phyloP scores from a whole-genome alignment of 2,329 filamentous ascomycete species.

The Claviceps arundinis region DNA sequence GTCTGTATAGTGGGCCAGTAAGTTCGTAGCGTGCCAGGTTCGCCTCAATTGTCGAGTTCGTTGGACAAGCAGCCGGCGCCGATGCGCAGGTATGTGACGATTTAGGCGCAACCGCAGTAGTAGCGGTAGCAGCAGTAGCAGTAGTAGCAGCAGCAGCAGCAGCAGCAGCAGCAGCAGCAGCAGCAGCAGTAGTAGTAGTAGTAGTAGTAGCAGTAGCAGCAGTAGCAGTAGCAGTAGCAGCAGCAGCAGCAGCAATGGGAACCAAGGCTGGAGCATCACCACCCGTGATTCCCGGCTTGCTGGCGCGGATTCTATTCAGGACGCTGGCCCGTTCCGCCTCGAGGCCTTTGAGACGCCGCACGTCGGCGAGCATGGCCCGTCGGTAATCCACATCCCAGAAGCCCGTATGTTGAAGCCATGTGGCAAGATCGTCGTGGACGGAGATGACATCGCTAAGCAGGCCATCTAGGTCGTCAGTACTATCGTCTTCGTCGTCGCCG shows the following conservation, averaged over 20 bases:
- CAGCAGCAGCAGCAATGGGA: background rate
- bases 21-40: background rate
- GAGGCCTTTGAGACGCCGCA: constrained; percentile 9
- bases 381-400: constrained; percentile 12
- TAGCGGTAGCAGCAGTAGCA: too few relatives aligned
- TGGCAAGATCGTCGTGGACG: constrained; percentile 9
- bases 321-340: constrained; percentile 11
- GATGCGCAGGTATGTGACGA: too few relatives aligned
- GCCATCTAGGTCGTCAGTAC: background rate
- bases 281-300: background rate
- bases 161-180: too few relatives aligned
- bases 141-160: too few relatives aligned
- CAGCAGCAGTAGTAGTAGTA: too few relatives aligned
- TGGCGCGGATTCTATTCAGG: constrained; percentile 9
- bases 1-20: background rate
- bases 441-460: background rate
- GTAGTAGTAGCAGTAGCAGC: too few relatives aligned
- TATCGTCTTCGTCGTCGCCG: background rate
- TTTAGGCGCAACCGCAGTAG: too few relatives aligned
- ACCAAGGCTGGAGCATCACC: background rate
- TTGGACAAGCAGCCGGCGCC: background rate
- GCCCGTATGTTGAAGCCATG: constrained; percentile 15
- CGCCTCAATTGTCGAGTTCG: background rate
- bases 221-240: too few relatives aligned
- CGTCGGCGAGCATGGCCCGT: constrained; percentile 6